These are phyloP conservation scores for Myochromella boudieri DNA, from an alignment of 768 basidiomycete genomes.

Conservation along the genomic window DNA sequence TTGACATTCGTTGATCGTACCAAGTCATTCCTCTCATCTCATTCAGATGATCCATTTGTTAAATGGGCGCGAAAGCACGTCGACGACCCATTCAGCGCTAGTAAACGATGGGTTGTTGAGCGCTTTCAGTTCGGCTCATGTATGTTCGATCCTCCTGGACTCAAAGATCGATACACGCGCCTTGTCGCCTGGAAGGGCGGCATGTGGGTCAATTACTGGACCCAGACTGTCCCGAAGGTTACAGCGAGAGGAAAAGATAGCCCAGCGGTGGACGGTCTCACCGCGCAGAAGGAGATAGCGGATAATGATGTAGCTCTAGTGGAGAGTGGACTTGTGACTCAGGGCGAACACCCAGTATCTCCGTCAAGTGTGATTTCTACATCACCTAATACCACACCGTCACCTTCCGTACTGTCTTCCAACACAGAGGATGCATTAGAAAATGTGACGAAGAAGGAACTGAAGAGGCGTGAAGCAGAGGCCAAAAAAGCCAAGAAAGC, in stretches of 20 bases:
- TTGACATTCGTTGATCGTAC: too few relatives aligned
- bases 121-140: constrained; percentile 57
- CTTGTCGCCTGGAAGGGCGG: constrained; percentile 52
- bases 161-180: constrained; percentile 47
- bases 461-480: constrained; percentile 19
- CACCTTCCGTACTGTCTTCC: constrained; percentile 11
- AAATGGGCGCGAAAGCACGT: constrained; percentile 55
- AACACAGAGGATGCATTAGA: constrained; percentile 17
- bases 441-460: constrained; percentile 17
- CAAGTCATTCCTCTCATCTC: constrained; percentile 36
- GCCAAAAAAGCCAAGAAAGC: constrained; percentile 17
- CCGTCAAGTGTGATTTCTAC: background rate
- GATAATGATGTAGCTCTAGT: constrained; percentile 19
- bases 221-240: constrained; percentile 35
- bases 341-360: background rate
- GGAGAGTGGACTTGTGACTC: constrained; percentile 21
- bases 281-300: constrained; percentile 11
- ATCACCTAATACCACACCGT: background rate
- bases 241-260: background rate
- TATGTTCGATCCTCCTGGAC: constrained; percentile 55
- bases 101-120: constrained; percentile 52
- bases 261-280: constrained; percentile 7
- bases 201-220: constrained; percentile 63
- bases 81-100: constrained; percentile 47
- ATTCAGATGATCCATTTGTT: constrained; percentile 42